Evolutionary conservation across 768 basidiomycete species (phyloP).

Genomic region (Boletus insuetus): DNA sequence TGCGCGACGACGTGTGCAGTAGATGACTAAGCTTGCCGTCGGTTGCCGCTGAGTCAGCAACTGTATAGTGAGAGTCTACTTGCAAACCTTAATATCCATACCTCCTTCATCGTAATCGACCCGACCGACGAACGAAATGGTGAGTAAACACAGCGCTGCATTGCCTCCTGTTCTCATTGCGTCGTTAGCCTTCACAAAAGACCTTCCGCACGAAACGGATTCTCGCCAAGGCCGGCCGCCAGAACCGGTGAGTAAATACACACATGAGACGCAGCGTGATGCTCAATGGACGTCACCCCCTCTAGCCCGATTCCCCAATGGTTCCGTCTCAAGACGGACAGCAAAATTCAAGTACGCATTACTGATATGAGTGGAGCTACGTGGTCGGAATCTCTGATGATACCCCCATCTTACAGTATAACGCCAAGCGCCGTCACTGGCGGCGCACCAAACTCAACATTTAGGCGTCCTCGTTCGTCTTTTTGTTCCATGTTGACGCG

Average conservation of each 20-base stretch:
- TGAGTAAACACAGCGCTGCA: slow-evolving; percentile 27
- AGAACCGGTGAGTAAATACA: slow-evolving; percentile 75
- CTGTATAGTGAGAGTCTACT: slow-evolving; percentile 38
- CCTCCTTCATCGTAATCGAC: slow-evolving; percentile 19
- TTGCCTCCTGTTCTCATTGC: background rate
- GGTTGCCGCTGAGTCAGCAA: slow-evolving; percentile 34
- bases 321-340: slow-evolving; percentile 97
- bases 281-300: background rate
- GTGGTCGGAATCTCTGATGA: background rate
- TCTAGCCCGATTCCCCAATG: slow-evolving; percentile 95
- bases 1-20: no score
- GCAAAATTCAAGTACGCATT: slow-evolving; percentile 78
- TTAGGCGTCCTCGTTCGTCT: slow-evolving; percentile 39
- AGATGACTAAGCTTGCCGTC: slow-evolving; percentile 3
- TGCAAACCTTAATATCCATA: slow-evolving; percentile 34
- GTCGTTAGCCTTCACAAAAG: slow-evolving; percentile 92
- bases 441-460: slow-evolving; percentile 98
- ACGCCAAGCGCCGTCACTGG: slow-evolving; percentile 98
- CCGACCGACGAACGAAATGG: slow-evolving; percentile 47
- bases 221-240: slow-evolving; percentile 92
- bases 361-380: background rate
- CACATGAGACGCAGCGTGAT: background rate
- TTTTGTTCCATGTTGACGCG: background rate
- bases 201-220: slow-evolving; percentile 96
- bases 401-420: slow-evolving; percentile 52